Percentiles rank a stretch among this genome's conserved stretches.
Conservation (phyloP, 2,329 filamentous ascomycete genomes). For the Fusarium tupiense region DNA sequence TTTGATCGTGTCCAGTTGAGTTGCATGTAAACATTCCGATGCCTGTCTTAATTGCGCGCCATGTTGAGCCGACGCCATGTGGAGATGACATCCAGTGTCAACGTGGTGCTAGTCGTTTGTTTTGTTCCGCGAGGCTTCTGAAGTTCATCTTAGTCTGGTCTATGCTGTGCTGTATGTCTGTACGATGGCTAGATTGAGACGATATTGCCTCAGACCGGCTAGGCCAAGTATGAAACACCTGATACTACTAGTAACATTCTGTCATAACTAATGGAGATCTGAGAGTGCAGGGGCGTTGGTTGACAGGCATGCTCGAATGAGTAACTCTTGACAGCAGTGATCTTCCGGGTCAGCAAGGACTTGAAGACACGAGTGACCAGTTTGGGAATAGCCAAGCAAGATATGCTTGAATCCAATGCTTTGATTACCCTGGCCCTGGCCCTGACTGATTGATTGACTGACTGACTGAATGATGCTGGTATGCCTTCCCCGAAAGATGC, state of each 20-base stretch:
- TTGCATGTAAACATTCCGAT: slow-evolving; percentile 22
- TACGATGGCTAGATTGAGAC: slow-evolving; percentile 28
- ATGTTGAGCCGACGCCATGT: slow-evolving; percentile 41
- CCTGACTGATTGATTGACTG: neutral
- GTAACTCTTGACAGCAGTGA: slow-evolving; percentile 41
- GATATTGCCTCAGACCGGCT: neutral
- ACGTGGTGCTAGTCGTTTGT: slow-evolving; percentile 5
- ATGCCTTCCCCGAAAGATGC: slow-evolving; percentile 35
- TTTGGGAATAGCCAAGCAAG: slow-evolving; percentile 27
- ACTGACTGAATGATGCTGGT: slow-evolving; percentile 6
- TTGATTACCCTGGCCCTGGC: neutral
- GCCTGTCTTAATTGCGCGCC: slow-evolving; percentile 29
- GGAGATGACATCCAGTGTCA: slow-evolving; percentile 25
- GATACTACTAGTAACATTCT: neutral
- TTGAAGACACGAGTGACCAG: slow-evolving; percentile 36
- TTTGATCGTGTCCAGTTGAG: neutral
- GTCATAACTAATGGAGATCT: slow-evolving; percentile 14
- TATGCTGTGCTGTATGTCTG: neutral
- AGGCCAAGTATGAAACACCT: slow-evolving; percentile 38
- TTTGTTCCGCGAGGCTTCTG: slow-evolving; percentile 39
- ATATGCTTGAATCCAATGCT: slow-evolving; percentile 1
- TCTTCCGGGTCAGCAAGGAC: slow-evolving; percentile 28
- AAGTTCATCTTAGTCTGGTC: neutral
- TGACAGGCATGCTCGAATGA: slow-evolving; percentile 32
- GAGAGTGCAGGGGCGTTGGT: slow-evolving; percentile 27